A percentile compares a stretch with the other conserved stretches of the same genome.
These are phyloP conservation scores for Talaromyces stipitatus DNA, from an alignment of 495 filamentous ascomycete species.

Conservation along the genomic window DNA sequence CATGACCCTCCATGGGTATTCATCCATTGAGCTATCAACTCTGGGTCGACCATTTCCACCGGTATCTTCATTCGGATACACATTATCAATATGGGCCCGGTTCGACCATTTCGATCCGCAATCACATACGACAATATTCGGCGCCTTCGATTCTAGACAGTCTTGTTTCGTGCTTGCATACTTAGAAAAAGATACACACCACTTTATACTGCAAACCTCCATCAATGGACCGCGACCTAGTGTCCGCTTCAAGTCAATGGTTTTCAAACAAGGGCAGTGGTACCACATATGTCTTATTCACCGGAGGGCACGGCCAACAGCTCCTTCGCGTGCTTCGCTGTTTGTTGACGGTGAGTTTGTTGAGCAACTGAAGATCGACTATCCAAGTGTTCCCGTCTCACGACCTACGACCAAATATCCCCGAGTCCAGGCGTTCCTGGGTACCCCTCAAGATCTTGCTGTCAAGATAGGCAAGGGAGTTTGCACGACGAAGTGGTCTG, in stretches of 20 bases:
- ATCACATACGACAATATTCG: slow-evolving; percentile 91
- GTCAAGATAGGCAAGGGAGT: slow-evolving; percentile 69
- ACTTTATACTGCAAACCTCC: slow-evolving; percentile 95
- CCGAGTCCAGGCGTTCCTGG: slow-evolving; percentile 84
- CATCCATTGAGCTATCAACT: slow-evolving; percentile 79
- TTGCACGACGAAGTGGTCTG: slow-evolving; percentile 73
- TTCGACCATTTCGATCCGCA: slow-evolving; percentile 78
- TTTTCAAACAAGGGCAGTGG: slow-evolving; percentile 70
- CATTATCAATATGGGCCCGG: slow-evolving; percentile 78
- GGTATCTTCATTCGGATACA: slow-evolving; percentile 70
- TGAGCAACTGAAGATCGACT: slow-evolving; percentile 83
- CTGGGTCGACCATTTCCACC: slow-evolving; percentile 79
- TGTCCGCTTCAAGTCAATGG: slow-evolving; percentile 79
- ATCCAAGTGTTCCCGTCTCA: slow-evolving; percentile 57
- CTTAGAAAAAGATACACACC: slow-evolving; percentile 86
- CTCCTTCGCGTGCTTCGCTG: slow-evolving; percentile 74
- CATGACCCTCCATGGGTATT: slow-evolving; percentile 76
- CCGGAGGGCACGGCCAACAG: slow-evolving; percentile 63
- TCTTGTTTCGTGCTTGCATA: slow-evolving; percentile 93
- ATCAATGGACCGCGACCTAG: slow-evolving; percentile 79
- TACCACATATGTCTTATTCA: slow-evolving; percentile 90
- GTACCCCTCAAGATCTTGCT: slow-evolving; percentile 86
- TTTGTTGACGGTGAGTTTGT: slow-evolving; percentile 91
- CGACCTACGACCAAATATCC: slow-evolving; percentile 45
- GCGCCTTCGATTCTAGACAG: slow-evolving; percentile 86